These are phyloP conservation scores for Byssochlamys sp. DNA, from an alignment of 2,329 filamentous ascomycete genomes.

Conservation along the genomic window DNA sequence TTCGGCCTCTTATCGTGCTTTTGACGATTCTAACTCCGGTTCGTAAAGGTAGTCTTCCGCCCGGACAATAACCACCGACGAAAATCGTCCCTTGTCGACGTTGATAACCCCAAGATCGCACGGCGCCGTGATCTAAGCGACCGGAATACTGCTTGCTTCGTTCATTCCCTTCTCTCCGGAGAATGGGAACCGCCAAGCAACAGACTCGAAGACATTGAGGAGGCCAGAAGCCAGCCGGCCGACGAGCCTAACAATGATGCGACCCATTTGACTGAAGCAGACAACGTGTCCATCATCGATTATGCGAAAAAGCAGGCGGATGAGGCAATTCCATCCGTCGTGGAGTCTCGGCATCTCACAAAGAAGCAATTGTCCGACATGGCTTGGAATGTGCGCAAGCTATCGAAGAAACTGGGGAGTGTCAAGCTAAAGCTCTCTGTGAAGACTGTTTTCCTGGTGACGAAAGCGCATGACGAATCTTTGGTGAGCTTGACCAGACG, in stretches of 20 bases:
- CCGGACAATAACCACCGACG: slow-evolving; percentile 44
- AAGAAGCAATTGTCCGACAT: slow-evolving; percentile 94
- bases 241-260: slow-evolving; percentile 11
- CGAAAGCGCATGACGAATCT: slow-evolving; percentile 79
- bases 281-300: slow-evolving; percentile 17
- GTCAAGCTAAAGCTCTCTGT: slow-evolving; percentile 75
- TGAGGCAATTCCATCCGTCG: slow-evolving; percentile 29
- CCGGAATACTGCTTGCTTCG: slow-evolving; percentile 48
- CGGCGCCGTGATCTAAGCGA: slow-evolving; percentile 26
- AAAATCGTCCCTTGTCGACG: slow-evolving; percentile 49
- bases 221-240: slow-evolving; percentile 10
- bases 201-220: slow-evolving; percentile 6
- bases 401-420: slow-evolving; percentile 75
- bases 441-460: slow-evolving; percentile 73
- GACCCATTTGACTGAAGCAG: slow-evolving; percentile 12
- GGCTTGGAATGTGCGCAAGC: slow-evolving; percentile 86
- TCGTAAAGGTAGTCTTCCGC: slow-evolving; percentile 47
- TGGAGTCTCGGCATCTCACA: slow-evolving; percentile 67
- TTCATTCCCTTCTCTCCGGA: slow-evolving; percentile 47
- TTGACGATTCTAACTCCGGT: slow-evolving; percentile 1
- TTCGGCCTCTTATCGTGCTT: no score
- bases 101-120: slow-evolving; percentile 30
- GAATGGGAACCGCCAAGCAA: slow-evolving; percentile 19
- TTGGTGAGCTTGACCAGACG: slow-evolving; percentile 69
- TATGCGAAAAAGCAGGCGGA: slow-evolving; percentile 13